Conservation (phyloP, 2,329 filamentous ascomycete species). For the Fusarium equiseti region DNA sequence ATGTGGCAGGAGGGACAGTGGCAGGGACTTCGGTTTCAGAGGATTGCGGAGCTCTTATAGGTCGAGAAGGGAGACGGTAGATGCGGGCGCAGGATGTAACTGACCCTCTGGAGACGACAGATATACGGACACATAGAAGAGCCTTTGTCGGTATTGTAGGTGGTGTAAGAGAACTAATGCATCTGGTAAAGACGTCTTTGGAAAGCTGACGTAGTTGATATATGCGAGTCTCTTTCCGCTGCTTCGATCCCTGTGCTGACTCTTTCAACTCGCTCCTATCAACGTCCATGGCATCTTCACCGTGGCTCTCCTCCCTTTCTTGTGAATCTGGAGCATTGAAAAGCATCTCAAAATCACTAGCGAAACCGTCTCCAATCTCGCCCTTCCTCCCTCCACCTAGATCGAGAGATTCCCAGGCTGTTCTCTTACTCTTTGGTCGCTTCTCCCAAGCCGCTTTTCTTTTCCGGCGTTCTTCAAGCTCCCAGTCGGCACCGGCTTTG, state of each 20-base stretch:
- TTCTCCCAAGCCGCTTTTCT: slow-evolving; percentile 83
- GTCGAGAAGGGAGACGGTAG: slow-evolving; percentile 77
- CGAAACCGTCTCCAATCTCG: slow-evolving; percentile 84
- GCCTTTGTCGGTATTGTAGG: slow-evolving; percentile 52
- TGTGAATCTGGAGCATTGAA: slow-evolving; percentile 53
- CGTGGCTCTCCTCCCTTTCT: slow-evolving; percentile 27
- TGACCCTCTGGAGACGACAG: slow-evolving; percentile 76
- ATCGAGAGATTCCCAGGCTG: slow-evolving; percentile 79
- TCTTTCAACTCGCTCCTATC: slow-evolving; percentile 38
- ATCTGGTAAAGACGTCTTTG: slow-evolving; percentile 50
- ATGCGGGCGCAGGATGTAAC: slow-evolving; percentile 80
- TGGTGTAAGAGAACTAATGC: slow-evolving; percentile 41
- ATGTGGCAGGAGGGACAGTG: slow-evolving; percentile 52
- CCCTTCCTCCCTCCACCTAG: slow-evolving; percentile 81
- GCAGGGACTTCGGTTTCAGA: slow-evolving; percentile 61
- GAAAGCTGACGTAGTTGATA: slow-evolving; percentile 43
- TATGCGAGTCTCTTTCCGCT: slow-evolving; percentile 12
- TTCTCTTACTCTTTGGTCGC: slow-evolving; percentile 83
- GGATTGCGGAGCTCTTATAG: slow-evolving; percentile 40
- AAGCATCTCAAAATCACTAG: slow-evolving; percentile 85
- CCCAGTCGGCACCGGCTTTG: slow-evolving; percentile 82
- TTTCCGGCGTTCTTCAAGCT: slow-evolving; percentile 74
- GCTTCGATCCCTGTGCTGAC: neutral
- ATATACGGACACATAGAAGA: slow-evolving; percentile 74
- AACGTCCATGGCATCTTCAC: slow-evolving; percentile 51